Evolutionary conservation across 352 stramenopile genomes (phyloP), one percentile per base, ranked within the genome.

Genomic region (Pythium apleroticum): DNA sequence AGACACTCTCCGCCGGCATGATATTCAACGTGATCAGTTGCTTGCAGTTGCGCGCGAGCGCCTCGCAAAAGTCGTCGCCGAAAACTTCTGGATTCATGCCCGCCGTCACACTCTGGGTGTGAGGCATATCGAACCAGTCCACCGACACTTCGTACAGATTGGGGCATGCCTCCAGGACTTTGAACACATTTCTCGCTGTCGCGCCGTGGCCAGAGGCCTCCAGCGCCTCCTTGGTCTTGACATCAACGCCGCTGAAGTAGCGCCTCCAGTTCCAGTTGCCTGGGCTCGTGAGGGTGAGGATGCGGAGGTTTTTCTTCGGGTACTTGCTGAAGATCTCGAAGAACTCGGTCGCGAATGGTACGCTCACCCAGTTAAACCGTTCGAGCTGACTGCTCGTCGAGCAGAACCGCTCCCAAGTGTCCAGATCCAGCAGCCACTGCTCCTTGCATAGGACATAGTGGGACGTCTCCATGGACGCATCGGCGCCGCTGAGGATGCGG

Each of bases 31-130:
- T 48, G 17, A n/a, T 10, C 6, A 48, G n/a, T n/a, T 19, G 41
- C 41, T 48, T 27, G 24, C 61, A 68, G 12, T 33, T 46, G 20
- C 43, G 37, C 0, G 41, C 61, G 7, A 68, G 17, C 22, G 39
- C 53, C 27, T 60, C 25, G 28, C 61, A 68, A 5, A 68, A 68
- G 20, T 57, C 49, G 28, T 68, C 61, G 30, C 53, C 43, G 33
- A 62, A 61, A 11, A 62, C 14, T 7, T 31, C 53, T 3, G 55
- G 52, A 20, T 57, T 57, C 52, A 68, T 68, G 10, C 19, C 27
- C 43, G 52, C 58, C 11, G 57, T 37, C 8, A 20, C 5, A n/a
- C 49, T 37, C 35, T 45, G 28, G 14, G 25, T 4, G 45, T 41
- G 31, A 48, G 53, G 43, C 20, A 24, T 5, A 7, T 48, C 41